phyloP scores from a whole-genome alignment of 805 yeast genomes.

The Saccharomycopsis schoenii region DNA sequence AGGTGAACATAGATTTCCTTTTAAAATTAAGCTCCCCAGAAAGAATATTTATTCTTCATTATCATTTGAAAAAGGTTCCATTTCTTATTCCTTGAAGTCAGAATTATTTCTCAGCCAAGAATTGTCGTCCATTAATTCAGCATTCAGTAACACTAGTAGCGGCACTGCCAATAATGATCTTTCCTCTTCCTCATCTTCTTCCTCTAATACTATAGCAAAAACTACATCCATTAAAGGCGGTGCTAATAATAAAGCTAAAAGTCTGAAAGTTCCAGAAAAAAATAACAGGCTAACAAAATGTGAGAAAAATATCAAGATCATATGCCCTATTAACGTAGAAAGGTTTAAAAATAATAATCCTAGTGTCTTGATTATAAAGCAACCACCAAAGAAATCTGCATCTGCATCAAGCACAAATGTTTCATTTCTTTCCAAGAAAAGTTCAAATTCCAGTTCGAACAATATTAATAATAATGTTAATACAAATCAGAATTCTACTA shows the following conservation, averaged over 20 bases:
- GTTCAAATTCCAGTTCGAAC: slow-evolving; percentile 20
- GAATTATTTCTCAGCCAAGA: slow-evolving; percentile 22
- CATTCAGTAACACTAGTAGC: slow-evolving; percentile 11
- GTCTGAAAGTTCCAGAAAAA: slow-evolving; percentile 12
- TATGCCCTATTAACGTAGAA: slow-evolving; percentile 69
- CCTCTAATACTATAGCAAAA: background rate
- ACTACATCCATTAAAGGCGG: slow-evolving; percentile 8
- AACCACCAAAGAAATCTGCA: slow-evolving; percentile 33
- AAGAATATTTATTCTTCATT: slow-evolving; percentile 64
- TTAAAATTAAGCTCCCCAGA: slow-evolving; percentile 70
- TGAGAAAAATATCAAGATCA: slow-evolving; percentile 48
- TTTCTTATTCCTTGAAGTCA: slow-evolving; percentile 53
- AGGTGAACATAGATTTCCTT: slow-evolving; percentile 86
- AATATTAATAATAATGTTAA: slow-evolving; percentile 9
- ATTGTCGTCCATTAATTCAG: background rate
- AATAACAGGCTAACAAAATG: slow-evolving; percentile 32
- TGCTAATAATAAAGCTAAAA: slow-evolving; percentile 5
- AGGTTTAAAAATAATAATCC: slow-evolving; percentile 57
- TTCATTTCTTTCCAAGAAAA: slow-evolving; percentile 2
- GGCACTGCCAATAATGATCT: slow-evolving; percentile 17
- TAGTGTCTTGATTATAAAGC: slow-evolving; percentile 51
- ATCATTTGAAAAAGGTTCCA: slow-evolving; percentile 80
- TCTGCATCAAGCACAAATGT: slow-evolving; percentile 22
- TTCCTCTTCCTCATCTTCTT: slow-evolving; percentile 16
- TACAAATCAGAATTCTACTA: background rate